Conservation (phyloP, 108 stramenopile genomes). For the Chaetoceros tenuissimus region DNA sequence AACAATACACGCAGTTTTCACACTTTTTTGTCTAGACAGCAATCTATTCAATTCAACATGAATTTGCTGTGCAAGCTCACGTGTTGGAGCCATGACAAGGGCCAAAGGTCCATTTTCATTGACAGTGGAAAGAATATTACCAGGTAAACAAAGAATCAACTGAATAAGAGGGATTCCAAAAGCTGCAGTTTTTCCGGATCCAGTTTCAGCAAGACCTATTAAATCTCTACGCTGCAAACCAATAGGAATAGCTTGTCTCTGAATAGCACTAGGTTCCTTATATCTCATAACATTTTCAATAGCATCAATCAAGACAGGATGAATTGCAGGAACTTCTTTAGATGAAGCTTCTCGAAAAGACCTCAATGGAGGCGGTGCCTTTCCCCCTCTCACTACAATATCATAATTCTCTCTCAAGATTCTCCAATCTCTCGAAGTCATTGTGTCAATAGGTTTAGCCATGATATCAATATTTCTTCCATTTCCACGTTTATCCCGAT, state of each 20-base stretch:
- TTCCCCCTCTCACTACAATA: constrained; percentile 89
- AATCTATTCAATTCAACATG: constrained; percentile 84
- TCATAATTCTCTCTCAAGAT: constrained; percentile 97
- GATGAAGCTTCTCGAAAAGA: constrained; percentile 60
- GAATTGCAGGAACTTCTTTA: constrained; percentile 33
- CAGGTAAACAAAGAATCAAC: constrained; percentile 70
- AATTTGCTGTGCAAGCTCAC: constrained; percentile 94
- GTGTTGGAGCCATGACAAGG: constrained; percentile 91
- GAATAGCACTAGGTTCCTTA: constrained; percentile 91
- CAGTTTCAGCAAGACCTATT: constrained; percentile 98
- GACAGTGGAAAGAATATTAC: constrained; percentile 35
- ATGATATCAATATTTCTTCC: constrained; percentile 26
- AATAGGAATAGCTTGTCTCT: constrained; percentile 79
- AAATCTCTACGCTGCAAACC: constrained; percentile 88
- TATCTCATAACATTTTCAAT: constrained; percentile 71
- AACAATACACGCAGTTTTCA: constrained; percentile 55
- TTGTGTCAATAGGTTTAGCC: constrained; percentile 70
- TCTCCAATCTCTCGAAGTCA: constrained; percentile 96
- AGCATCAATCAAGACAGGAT: constrained; percentile 51
- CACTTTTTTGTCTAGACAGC: constrained; percentile 24
- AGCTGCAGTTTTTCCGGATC: constrained; percentile 88
- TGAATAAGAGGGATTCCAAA: constrained; percentile 88
- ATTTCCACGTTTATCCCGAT: constrained; percentile 6
- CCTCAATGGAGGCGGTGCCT: constrained; percentile 81
- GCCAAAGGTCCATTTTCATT: constrained; percentile 91